A percentile compares a stretch with the other conserved stretches of the same genome.
phyloP scores from a whole-genome alignment of 2,329 filamentous ascomycete genomes.

The Pyricularia grisea region DNA sequence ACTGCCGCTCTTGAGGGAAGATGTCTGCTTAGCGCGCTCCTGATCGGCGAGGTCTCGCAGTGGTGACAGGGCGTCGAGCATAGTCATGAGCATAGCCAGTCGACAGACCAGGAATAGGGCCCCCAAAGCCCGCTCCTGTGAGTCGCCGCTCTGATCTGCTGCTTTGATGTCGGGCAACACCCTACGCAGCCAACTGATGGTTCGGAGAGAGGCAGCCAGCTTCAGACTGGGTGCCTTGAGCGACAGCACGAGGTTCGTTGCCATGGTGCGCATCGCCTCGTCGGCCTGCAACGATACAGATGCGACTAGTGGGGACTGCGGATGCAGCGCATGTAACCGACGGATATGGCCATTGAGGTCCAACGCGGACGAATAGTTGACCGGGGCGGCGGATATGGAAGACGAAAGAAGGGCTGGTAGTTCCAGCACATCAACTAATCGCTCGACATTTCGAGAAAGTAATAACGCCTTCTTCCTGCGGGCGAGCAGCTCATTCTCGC shows the following conservation, averaged over 20 bases:
- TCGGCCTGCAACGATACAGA: constrained; percentile 72
- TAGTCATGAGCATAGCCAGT: constrained; percentile 67
- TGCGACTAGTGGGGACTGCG: constrained; percentile 63
- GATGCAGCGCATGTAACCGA: constrained; percentile 73
- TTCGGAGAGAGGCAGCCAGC: constrained; percentile 81
- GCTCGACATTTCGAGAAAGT: constrained; percentile 77
- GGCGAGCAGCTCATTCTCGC: constrained; percentile 60
- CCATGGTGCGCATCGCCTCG: constrained; percentile 80
- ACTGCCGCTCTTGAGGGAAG: constrained; percentile 24
- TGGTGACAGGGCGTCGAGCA: constrained; percentile 75
- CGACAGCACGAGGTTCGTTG: constrained; percentile 68
- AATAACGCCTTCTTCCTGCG: constrained; percentile 71
- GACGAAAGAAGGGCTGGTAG: constrained; percentile 78
- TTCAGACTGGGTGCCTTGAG: constrained; percentile 74
- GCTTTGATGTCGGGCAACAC: constrained; percentile 70
- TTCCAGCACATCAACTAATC: constrained; percentile 83
- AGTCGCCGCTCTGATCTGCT: constrained; percentile 11
- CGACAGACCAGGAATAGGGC: constrained; percentile 83
- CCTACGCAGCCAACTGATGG: constrained; percentile 81
- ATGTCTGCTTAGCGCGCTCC: constrained; percentile 47
- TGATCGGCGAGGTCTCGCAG: constrained; percentile 84
- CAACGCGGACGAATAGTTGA: constrained; percentile 80
- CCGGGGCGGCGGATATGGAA: constrained; percentile 54
- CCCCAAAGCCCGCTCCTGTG: constrained; percentile 60
- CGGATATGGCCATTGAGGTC: constrained; percentile 93